These are phyloP conservation scores for Rubia yunnanensis DNA, from an alignment of 257 asterid species.

Conservation along the genomic window DNA sequence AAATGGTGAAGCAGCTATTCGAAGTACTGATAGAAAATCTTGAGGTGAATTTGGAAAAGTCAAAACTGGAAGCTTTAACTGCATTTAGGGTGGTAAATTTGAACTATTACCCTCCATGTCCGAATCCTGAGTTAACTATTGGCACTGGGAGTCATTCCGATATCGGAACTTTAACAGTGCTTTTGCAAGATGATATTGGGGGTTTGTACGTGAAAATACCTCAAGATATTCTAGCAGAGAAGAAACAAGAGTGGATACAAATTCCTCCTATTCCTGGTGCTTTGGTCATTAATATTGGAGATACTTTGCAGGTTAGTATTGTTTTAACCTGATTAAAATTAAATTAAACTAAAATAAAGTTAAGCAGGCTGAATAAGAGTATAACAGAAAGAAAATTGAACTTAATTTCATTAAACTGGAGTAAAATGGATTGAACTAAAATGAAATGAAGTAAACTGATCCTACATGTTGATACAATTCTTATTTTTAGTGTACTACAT, in stretches of 20 bases:
- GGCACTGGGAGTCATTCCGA: neutral
- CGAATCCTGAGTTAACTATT: neutral
- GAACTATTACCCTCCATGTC: slow-evolving; percentile 3
- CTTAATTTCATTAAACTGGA: too few species aligned
- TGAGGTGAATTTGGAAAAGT: neutral
- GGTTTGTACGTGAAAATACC: neutral
- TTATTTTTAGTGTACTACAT: too few species aligned
- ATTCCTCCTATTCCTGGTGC: slow-evolving; percentile 6
- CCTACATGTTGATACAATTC: too few species aligned
- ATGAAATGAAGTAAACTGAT: too few species aligned
- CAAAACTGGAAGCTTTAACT: neutral
- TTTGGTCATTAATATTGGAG: slow-evolving; percentile 3
- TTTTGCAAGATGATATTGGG: slow-evolving; percentile 7
- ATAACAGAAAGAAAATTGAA: too few species aligned
- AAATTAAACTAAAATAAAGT: too few species aligned
- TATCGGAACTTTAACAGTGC: neutral
- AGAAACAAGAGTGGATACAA: slow-evolving; percentile 1
- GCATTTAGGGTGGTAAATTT: neutral
- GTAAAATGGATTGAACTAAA: too few species aligned
- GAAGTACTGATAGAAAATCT: neutral
- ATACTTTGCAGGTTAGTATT: slow-evolving; percentile 5
- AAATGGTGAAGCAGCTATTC: neutral
- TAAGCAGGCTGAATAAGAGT: too few species aligned
- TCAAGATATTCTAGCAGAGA: neutral
- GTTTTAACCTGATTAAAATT: too few species aligned